These are phyloP conservation scores for Prunus davidiana DNA, from an alignment of 306 rosid species.

Conservation along the genomic window DNA sequence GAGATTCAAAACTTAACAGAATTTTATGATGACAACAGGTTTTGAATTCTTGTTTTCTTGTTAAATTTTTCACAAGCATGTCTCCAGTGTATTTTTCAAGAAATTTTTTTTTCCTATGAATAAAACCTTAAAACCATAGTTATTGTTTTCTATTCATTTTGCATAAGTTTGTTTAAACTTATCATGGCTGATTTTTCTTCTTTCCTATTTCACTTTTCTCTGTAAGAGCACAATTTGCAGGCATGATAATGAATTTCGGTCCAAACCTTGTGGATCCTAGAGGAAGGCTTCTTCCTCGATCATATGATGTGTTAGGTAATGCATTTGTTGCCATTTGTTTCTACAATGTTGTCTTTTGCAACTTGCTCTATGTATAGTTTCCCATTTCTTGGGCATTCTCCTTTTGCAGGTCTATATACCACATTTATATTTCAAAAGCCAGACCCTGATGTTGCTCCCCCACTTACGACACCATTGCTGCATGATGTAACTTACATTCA, in stretches of 20 bases:
- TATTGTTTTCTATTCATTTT: not conserved
- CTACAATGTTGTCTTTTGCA: conserved; percentile 5
- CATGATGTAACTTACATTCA: conserved; percentile 49
- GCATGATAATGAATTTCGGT: conserved; percentile 54
- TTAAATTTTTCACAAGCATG: not conserved
- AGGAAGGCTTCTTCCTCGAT: conserved; percentile 92
- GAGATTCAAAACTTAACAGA: conserved; percentile 95
- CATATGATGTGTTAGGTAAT: conserved; percentile 82
- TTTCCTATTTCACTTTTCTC: conserved; percentile 21
- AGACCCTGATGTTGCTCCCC: conserved; percentile 80
- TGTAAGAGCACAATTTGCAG: conserved; percentile 76
- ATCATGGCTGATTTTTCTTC: conserved; percentile 23
- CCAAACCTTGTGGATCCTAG: conserved; percentile 83
- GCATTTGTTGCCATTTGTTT: conserved; percentile 15
- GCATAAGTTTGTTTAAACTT: not conserved
- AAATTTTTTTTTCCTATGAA: no score
- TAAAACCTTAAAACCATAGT: not conserved
- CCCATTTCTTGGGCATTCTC: conserved; percentile 16
- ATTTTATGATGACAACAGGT: conserved; percentile 96
- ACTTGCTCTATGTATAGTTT: not conserved
- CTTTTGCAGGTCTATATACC: conserved; percentile 70
- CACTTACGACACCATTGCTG: conserved; percentile 56
- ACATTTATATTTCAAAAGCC: conserved; percentile 95
- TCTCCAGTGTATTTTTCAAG: not conserved
- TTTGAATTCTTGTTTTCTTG: conserved; percentile 17